Evolutionary conservation across 257 asterid genomes (phyloP).

Genomic region (Handroanthus guayacan): DNA sequence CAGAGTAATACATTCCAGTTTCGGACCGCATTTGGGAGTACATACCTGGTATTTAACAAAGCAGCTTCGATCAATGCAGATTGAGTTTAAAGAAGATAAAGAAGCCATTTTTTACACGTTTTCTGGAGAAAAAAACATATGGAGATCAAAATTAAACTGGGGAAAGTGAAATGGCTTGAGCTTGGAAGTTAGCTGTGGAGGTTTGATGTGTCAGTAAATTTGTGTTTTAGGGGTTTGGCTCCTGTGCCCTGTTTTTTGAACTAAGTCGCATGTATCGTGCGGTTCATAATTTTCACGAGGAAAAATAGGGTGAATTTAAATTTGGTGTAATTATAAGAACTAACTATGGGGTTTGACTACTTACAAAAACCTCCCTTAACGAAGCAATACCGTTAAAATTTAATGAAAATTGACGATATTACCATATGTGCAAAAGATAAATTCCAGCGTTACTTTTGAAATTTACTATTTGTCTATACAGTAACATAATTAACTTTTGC

Average conservation of each 20-base stretch:
- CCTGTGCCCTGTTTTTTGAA: background rate
- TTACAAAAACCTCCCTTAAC: too few species aligned
- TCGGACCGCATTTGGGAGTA: background rate
- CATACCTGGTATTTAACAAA: slow-evolving; percentile 30
- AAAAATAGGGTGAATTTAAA: background rate
- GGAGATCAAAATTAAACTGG: background rate
- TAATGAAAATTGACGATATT: too few species aligned
- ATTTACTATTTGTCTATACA: too few species aligned
- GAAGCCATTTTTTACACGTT: slow-evolving; percentile 23
- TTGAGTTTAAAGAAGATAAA: slow-evolving; percentile 34
- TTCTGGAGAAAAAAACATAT: background rate
- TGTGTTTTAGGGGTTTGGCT: background rate
- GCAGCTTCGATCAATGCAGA: slow-evolving; percentile 27
- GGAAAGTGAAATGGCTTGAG: background rate
- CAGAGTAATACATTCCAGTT: background rate
- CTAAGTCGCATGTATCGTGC: background rate
- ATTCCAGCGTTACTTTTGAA: too few species aligned
- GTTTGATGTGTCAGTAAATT: background rate
- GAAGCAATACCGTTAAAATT: too few species aligned
- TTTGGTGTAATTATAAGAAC: too few species aligned
- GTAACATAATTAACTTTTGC: too few species aligned
- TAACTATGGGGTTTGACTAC: too few species aligned
- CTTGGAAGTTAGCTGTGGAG: slow-evolving; percentile 6
- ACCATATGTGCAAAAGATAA: too few species aligned
- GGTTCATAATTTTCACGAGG: background rate